Evolutionary conservation across 148 eudicot genomes (phyloP).

Genomic region (Agrostemma githago): DNA sequence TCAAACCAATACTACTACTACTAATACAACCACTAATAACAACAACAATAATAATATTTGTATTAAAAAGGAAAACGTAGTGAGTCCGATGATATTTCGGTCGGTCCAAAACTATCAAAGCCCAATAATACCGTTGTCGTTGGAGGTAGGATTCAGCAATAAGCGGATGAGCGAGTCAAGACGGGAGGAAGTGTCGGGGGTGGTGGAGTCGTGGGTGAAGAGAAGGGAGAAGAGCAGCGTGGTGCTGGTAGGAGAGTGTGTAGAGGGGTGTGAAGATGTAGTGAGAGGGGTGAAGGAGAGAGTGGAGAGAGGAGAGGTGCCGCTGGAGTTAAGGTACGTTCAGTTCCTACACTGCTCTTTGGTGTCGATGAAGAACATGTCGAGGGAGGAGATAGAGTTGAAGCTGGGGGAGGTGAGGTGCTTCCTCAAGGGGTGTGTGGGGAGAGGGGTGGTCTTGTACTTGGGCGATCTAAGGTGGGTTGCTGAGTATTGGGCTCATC

Average conservation of each 20-base stretch:
- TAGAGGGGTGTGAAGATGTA: slow-evolving; percentile 45
- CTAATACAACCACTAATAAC: background rate
- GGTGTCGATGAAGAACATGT: slow-evolving; percentile 39
- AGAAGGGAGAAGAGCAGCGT: slow-evolving; percentile 52
- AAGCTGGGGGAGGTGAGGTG: slow-evolving; percentile 57
- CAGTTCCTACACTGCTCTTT: slow-evolving; percentile 62
- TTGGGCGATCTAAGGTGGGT: slow-evolving; percentile 87
- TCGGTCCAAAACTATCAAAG: slow-evolving; percentile 11
- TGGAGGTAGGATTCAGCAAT: slow-evolving; percentile 20
- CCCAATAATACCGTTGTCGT: slow-evolving; percentile 2
- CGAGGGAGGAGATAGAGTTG: slow-evolving; percentile 59
- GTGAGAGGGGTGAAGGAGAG: slow-evolving; percentile 52
- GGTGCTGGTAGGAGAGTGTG: slow-evolving; percentile 47
- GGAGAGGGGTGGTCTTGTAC: slow-evolving; percentile 72
- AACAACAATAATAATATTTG: slow-evolving; percentile 4
- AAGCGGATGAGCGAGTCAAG: slow-evolving; percentile 15
- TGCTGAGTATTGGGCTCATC: slow-evolving; percentile 66
- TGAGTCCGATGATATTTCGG: slow-evolving; percentile 10
- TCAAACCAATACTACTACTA: slow-evolving; percentile 20
- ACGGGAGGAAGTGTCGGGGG: slow-evolving; percentile 45
- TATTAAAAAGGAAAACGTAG: slow-evolving; percentile 5
- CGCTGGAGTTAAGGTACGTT: slow-evolving; percentile 43
- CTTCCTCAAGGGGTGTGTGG: slow-evolving; percentile 44
- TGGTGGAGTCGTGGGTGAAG: slow-evolving; percentile 46
- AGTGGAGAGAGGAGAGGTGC: slow-evolving; percentile 57